These are phyloP conservation scores for Rhodotorula sp. DNA, from an alignment of 1,284 basidiomycete genomes.

Conservation along the genomic window DNA sequence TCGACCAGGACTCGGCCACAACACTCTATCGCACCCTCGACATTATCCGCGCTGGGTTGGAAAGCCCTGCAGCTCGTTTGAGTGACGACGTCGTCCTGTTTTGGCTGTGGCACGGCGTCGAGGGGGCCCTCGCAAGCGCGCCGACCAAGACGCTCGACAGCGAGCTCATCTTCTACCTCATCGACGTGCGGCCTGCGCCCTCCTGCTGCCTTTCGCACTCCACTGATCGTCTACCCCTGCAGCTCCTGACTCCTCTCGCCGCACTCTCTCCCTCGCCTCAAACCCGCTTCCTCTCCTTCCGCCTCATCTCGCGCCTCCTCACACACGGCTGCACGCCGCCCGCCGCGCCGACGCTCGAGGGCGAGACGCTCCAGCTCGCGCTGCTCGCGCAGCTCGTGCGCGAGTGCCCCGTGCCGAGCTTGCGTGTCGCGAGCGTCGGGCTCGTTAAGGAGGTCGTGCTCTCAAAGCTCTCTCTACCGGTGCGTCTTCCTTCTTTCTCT, in stretches of 20 bases:
- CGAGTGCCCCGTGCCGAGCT: slow-evolving; percentile 7
- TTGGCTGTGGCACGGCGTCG: slow-evolving; percentile 24
- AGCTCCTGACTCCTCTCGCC: slow-evolving; percentile 24
- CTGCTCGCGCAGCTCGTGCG: slow-evolving; percentile 17
- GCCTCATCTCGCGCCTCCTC: slow-evolving; percentile 19
- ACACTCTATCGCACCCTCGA: not conserved
- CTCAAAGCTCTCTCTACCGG: not conserved
- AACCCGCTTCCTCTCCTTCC: slow-evolving; percentile 30
- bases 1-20: not conserved
- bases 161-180: slow-evolving; percentile 9
- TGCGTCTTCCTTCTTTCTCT: not conserved
- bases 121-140: not conserved
- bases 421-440: slow-evolving; percentile 16
- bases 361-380: slow-evolving; percentile 13
- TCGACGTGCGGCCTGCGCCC: slow-evolving; percentile 12
- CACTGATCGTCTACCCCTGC: not conserved
- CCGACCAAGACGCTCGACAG: not conserved
- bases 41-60: not conserved
- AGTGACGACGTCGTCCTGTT: slow-evolving; percentile 21
- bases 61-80: not conserved
- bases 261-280: slow-evolving; percentile 7
- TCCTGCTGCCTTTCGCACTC: no score
- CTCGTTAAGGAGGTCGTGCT: slow-evolving; percentile 17
- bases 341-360: not conserved
- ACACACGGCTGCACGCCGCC: no score